Evolutionary conservation across 148 eudicot genomes (phyloP).

Genomic region (Selenicereus undatus): DNA sequence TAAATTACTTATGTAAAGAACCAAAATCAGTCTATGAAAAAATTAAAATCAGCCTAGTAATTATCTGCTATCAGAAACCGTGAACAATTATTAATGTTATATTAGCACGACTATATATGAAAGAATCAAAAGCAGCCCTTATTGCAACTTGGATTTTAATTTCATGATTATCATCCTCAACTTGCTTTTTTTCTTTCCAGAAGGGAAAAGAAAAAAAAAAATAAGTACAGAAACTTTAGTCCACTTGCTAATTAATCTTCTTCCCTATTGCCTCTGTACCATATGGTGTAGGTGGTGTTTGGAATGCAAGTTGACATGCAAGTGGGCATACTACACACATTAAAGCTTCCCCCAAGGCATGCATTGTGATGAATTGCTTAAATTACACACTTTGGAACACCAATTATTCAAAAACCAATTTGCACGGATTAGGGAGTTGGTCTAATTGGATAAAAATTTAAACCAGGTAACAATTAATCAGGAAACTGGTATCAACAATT

Average conservation of each 20-base stretch:
- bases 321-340: slow-evolving; percentile 27
- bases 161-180: slow-evolving; percentile 16
- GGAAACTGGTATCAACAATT: too few species aligned
- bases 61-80: neutral
- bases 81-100: neutral
- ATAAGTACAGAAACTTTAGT: neutral
- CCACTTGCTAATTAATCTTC: slow-evolving; percentile 27
- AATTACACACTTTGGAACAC: neutral
- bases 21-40: too few species aligned
- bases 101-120: neutral
- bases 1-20: too few species aligned
- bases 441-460: neutral
- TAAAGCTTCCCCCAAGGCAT: neutral
- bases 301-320: slow-evolving; percentile 39
- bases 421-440: neutral
- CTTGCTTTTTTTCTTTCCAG: slow-evolving; percentile 2
- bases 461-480: too few species aligned
- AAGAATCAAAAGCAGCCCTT: neutral
- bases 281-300: neutral
- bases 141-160: slow-evolving; percentile 21
- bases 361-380: slow-evolving; percentile 5
- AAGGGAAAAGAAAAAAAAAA: neutral
- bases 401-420: neutral
- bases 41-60: too few species aligned
- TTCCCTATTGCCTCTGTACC: neutral